phyloP scores from a whole-genome alignment of 345 rosid species.

The Eucalyptus sp. region DNA sequence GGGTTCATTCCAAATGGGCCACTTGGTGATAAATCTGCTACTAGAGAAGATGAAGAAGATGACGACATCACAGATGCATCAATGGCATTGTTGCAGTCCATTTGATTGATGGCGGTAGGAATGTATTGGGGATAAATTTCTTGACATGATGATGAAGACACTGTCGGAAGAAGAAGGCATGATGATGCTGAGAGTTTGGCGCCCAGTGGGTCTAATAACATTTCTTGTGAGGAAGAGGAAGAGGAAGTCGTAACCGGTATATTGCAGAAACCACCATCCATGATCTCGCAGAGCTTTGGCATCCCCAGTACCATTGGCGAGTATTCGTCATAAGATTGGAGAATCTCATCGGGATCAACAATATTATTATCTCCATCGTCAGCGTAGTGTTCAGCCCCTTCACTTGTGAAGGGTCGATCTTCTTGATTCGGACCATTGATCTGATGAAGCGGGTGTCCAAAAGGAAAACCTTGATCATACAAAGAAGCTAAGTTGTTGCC shows the following conservation, averaged over 20 bases:
- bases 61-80: not conserved
- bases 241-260: conserved; percentile 3
- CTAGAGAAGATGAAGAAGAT: not conserved
- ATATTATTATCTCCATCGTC: not conserved
- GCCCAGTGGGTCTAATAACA: not conserved
- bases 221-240: conserved; percentile 12
- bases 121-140: not conserved
- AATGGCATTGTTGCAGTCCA: not conserved
- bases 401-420: not conserved
- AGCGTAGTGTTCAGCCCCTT: not conserved
- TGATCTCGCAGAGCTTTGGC: conserved; percentile 41
- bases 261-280: not conserved
- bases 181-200: not conserved
- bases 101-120: not conserved
- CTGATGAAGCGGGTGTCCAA: not conserved
- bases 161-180: not conserved
- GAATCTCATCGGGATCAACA: not conserved
- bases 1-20: not conserved
- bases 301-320: conserved; percentile 8
- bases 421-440: not conserved
- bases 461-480: not conserved
- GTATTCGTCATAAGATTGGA: not conserved
- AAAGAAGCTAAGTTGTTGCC: not conserved
- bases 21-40: not conserved
- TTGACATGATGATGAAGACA: not conserved